Conservation (phyloP, 257 asterid species). For the Solanum verrucosum region DNA sequence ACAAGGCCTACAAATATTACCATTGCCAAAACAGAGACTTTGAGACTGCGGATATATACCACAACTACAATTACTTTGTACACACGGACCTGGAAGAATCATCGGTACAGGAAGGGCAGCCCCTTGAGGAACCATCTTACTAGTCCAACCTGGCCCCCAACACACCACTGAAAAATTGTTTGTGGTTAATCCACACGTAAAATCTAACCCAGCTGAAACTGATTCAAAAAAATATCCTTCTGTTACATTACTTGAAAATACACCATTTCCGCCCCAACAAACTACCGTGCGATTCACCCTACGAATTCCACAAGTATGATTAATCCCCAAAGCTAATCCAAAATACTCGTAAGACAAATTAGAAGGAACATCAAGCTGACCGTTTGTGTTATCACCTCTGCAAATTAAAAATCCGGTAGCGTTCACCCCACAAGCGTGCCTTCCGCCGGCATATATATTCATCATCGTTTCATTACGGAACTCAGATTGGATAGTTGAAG, state of each 20-base stretch:
- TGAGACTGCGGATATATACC: constrained; percentile 59
- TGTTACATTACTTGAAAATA: constrained; percentile 14
- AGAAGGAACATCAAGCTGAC: constrained; percentile 46
- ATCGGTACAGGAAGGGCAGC: constrained; percentile 36
- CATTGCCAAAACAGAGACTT: constrained; percentile 55
- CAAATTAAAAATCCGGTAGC: constrained; percentile 42
- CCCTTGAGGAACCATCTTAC: constrained; percentile 22
- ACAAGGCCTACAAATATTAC: constrained; percentile 68
- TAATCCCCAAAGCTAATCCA: constrained; percentile 50
- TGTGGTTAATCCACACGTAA: constrained; percentile 63
- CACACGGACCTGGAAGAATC: constrained; percentile 73
- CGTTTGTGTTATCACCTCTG: constrained; percentile 43
- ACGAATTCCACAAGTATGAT: constrained; percentile 58
- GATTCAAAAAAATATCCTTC: constrained; percentile 51
- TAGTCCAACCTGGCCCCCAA: constrained; percentile 82
- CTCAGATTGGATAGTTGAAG: constrained; percentile 29
- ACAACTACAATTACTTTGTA: constrained; percentile 38
- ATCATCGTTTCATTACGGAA: constrained; percentile 37
- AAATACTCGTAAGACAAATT: constrained; percentile 27
- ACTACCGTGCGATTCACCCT: constrained; percentile 44
- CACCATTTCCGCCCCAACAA: constrained; percentile 69
- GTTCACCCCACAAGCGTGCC: constrained; percentile 59
- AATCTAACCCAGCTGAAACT: constrained; percentile 55
- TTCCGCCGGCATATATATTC: constrained; percentile 50
- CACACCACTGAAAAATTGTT: constrained; percentile 58